Evolutionary conservation across 352 stramenopile genomes (phyloP).

Genomic region (Pythium plurisporium): DNA sequence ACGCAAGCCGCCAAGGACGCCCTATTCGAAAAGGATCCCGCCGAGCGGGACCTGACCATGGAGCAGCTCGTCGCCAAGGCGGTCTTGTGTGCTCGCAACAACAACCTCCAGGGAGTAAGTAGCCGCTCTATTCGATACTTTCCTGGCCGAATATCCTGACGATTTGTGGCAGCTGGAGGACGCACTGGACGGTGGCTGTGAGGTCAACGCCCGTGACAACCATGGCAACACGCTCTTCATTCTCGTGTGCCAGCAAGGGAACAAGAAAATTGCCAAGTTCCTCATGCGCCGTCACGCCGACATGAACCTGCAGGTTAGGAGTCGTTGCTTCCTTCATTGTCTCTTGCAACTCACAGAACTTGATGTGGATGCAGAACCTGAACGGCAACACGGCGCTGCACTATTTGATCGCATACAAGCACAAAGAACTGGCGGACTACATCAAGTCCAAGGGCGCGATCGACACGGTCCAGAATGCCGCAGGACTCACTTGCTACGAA

Average conservation of each 20-base stretch:
- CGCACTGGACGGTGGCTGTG: constrained; percentile 84
- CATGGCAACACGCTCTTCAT: constrained; percentile 95
- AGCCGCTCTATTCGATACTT: background rate
- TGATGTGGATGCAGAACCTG: constrained; percentile 69
- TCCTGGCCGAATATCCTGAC: background rate
- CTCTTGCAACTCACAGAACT: no score
- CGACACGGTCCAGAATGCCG: constrained; percentile 89
- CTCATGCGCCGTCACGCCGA: constrained; percentile 89
- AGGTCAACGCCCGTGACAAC: constrained; percentile 90
- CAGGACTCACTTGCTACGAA: constrained; percentile 95
- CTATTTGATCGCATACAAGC: constrained; percentile 93
- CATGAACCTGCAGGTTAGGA: constrained; percentile 91
- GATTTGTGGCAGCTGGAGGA: constrained; percentile 62
- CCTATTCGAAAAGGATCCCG: constrained; percentile 38
- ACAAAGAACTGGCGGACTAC: constrained; percentile 90
- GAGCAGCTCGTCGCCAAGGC: constrained; percentile 45
- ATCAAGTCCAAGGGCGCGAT: constrained; percentile 91
- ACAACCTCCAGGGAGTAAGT: constrained; percentile 70
- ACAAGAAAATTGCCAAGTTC: constrained; percentile 95
- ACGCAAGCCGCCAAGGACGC: constrained; percentile 26
- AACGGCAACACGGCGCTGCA: constrained; percentile 95
- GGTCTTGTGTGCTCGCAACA: constrained; percentile 70
- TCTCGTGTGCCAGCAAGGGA: constrained; percentile 92
- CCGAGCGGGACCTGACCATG: constrained; percentile 31
- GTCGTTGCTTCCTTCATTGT: no score